Evolutionary conservation across 768 basidiomycete genomes (phyloP).

Genomic region (Calocera viscosa): DNA sequence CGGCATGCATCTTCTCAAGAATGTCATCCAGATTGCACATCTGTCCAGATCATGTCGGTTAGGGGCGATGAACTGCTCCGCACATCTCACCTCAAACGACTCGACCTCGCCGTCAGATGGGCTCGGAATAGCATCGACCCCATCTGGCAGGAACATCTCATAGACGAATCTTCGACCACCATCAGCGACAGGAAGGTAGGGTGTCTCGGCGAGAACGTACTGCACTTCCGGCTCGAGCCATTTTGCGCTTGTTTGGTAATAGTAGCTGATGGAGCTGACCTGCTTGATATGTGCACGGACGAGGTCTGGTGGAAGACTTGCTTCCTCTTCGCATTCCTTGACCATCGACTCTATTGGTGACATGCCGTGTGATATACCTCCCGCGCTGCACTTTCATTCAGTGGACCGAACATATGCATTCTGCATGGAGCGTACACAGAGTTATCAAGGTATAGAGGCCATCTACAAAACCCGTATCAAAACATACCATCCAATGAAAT

Average conservation of each 20-base stretch:
- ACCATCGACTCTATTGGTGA: conserved; percentile 58
- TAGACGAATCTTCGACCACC: conserved; percentile 55
- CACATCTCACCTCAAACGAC: conserved; percentile 58
- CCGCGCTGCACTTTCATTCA: conserved; percentile 35
- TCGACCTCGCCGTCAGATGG: conserved; percentile 92
- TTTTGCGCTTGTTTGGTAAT: conserved; percentile 55
- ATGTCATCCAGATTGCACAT: conserved; percentile 54
- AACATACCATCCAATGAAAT: not conserved
- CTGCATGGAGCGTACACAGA: conserved; percentile 34
- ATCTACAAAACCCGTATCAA: conserved; percentile 33
- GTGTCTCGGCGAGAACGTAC: no score
- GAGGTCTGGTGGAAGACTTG: conserved; percentile 57
- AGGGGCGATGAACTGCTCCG: not conserved
- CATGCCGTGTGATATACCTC: conserved; percentile 78
- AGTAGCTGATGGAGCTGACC: conserved; percentile 70
- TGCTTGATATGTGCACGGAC: conserved; percentile 46
- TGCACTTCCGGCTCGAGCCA: conserved; percentile 84
- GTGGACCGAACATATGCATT: not conserved
- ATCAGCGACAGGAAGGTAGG: no score
- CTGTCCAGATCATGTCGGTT: conserved; percentile 28
- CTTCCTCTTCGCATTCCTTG: conserved; percentile 92
- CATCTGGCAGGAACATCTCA: conserved; percentile 58
- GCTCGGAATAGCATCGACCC: conserved; percentile 43
- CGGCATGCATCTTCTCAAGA: conserved; percentile 47
- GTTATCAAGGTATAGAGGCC: conserved; percentile 81